These are phyloP conservation scores for Dendrobium chrysotoxum DNA, from an alignment of 106 monocot genomes.

Conservation along the genomic window DNA sequence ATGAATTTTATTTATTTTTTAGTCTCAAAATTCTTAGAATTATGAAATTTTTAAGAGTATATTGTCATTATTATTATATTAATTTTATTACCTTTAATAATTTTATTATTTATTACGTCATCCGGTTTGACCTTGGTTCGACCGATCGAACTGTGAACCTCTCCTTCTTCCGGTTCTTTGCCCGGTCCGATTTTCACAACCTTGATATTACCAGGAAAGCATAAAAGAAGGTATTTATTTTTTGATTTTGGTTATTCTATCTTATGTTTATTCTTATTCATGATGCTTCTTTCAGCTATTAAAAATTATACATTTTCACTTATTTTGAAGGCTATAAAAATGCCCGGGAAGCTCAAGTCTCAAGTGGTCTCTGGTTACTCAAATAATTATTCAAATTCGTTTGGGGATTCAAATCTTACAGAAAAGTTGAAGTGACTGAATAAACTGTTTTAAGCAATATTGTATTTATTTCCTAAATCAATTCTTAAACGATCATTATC, in stretches of 20 bases:
- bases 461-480: neutral
- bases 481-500: neutral
- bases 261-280: neutral
- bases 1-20: too few species aligned
- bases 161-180: too few species aligned
- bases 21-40: too few species aligned
- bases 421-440: constrained; percentile 49
- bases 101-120: too few species aligned
- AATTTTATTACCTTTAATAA: too few species aligned
- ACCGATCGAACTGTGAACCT: too few species aligned
- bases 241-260: neutral
- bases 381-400: constrained; percentile 91
- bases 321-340: constrained; percentile 61
- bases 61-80: too few species aligned
- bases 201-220: constrained; percentile 72
- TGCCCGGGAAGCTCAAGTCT: constrained; percentile 73
- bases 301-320: neutral
- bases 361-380: constrained; percentile 70
- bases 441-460: neutral
- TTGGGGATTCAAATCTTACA: constrained; percentile 78
- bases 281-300: neutral
- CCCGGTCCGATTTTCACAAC: too few species aligned
- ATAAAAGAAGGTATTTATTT: constrained; percentile 55
- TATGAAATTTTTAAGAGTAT: too few species aligned
- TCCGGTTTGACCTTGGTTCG: too few species aligned